These are phyloP conservation scores for Alternaria gaisen DNA, from an alignment of 2,329 filamentous ascomycete species.

Conservation along the genomic window DNA sequence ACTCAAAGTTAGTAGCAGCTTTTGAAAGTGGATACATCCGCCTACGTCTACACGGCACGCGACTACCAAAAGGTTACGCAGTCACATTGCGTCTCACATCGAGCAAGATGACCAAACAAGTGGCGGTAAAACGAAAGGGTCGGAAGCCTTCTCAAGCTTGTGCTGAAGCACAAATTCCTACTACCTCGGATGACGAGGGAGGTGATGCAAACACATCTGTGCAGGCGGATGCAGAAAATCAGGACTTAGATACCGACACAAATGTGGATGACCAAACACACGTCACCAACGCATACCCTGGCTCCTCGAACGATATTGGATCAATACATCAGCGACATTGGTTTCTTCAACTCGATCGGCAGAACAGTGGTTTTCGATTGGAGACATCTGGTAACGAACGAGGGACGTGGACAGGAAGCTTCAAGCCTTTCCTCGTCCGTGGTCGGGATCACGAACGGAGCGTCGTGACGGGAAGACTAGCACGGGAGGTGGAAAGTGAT, in stretches of 20 bases:
- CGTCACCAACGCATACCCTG: conserved; percentile 70
- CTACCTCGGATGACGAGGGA: not conserved
- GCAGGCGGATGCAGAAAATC: not conserved
- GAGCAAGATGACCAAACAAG: not conserved
- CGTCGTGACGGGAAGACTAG: not conserved
- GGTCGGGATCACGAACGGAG: not conserved
- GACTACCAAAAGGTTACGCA: conserved; percentile 52
- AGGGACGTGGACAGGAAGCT: not conserved
- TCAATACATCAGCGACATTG: conserved; percentile 73
- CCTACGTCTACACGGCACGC: conserved; percentile 53
- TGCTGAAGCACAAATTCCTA: not conserved
- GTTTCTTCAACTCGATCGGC: conserved; percentile 71
- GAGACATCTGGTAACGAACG: conserved; percentile 7
- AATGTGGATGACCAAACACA: conserved; percentile 56
- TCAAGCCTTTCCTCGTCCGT: not conserved
- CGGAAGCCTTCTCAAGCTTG: not conserved
- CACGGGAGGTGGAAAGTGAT: not conserved
- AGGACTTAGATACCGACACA: conserved; percentile 55
- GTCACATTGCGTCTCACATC: conserved; percentile 49
- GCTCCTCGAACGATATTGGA: conserved; percentile 70
- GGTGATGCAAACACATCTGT: not conserved
- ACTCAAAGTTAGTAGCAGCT: conserved; percentile 49
- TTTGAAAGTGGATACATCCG: conserved; percentile 53
- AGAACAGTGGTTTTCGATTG: conserved; percentile 65
- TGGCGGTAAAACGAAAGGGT: not conserved